A percentile compares a stretch with the other conserved stretches of the same genome.
These are phyloP conservation scores for Gynandropsis gynandra DNA, from an alignment of 345 rosid genomes.

Conservation along the genomic window DNA sequence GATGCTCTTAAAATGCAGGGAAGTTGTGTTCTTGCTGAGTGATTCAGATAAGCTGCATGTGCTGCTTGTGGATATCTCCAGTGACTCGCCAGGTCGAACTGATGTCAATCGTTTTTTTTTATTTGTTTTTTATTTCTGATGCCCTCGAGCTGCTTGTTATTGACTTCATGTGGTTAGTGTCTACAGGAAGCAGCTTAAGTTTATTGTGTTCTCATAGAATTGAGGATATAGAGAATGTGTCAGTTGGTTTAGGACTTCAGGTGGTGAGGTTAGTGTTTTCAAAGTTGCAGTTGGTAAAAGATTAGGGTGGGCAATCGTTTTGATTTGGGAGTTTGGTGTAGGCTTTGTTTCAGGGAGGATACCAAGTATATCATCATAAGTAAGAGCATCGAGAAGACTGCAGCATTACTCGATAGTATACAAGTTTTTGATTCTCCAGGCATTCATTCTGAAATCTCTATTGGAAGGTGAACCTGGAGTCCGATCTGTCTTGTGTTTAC, in stretches of 20 bases:
- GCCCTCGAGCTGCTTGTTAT: conserved; percentile 19
- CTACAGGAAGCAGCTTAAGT: conserved; percentile 58
- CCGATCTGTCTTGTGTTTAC: conserved; percentile 2
- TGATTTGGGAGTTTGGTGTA: conserved; percentile 26
- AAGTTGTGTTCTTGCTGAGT: conserved; percentile 67
- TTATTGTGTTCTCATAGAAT: conserved; percentile 54
- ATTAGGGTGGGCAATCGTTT: conserved; percentile 3
- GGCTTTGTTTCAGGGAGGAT: conserved; percentile 47
- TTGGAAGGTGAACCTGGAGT: conserved; percentile 47
- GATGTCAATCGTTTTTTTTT: conserved; percentile 20
- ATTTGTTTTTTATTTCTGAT: conserved; percentile 16
- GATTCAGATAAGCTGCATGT: conserved; percentile 57
- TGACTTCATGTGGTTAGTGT: conserved; percentile 22
- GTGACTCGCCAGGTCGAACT: conserved; percentile 66
- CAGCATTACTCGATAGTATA: conserved; percentile 46
- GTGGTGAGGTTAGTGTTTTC: conserved; percentile 62
- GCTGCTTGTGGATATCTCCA: conserved; percentile 51
- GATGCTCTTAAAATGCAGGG: conserved; percentile 44
- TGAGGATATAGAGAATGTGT: conserved; percentile 64
- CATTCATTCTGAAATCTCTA: conserved; percentile 30
- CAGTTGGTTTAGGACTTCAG: conserved; percentile 81
- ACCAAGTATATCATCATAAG: conserved; percentile 60
- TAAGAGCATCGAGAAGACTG: conserved; percentile 56
- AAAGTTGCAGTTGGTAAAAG: conserved; percentile 14
- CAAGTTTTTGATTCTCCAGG: conserved; percentile 39